Conservation (phyloP, 2,329 filamentous ascomycete genomes). For the Acephala macrosclerotiorum region DNA sequence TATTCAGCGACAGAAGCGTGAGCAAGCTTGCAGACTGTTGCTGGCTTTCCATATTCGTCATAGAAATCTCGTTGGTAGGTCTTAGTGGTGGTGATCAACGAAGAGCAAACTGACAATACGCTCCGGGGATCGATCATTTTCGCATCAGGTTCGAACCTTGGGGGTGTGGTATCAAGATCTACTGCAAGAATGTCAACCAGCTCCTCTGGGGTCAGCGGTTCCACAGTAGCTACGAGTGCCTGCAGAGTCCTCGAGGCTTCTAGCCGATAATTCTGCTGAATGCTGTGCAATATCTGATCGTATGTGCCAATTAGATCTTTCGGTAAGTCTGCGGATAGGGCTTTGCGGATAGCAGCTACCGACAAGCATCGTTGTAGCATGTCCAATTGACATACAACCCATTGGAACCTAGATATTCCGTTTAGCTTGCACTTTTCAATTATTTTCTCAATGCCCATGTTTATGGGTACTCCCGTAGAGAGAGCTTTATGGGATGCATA, state of each 20-base stretch:
- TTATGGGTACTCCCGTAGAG: too few species aligned
- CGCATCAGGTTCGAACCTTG: conserved; percentile 44
- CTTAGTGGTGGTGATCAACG: conserved; percentile 25
- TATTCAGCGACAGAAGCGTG: conserved; percentile 37
- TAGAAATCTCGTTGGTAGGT: conserved; percentile 6
- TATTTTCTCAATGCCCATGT: too few species aligned
- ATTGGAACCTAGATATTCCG: conserved; percentile 45
- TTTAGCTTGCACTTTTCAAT: not conserved
- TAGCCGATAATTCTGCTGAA: conserved; percentile 30
- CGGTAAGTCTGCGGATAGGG: conserved; percentile 43
- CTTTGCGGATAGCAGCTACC: conserved; percentile 36
- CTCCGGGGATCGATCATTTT: conserved; percentile 46
- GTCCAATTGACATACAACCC: conserved; percentile 47
- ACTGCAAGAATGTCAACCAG: conserved; percentile 42
- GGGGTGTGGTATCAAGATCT: conserved; percentile 33
- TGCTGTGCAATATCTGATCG: conserved; percentile 43
- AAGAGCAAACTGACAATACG: conserved; percentile 30
- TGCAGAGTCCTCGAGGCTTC: conserved; percentile 37
- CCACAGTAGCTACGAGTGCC: conserved; percentile 35
- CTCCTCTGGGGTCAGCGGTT: conserved; percentile 37
- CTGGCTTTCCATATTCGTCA: conserved; percentile 1
- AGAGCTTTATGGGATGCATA: conserved; percentile 6
- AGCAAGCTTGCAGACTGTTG: conserved; percentile 27
- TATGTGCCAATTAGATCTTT: conserved; percentile 47
- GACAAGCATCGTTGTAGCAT: conserved; percentile 37